These are phyloP conservation scores for Chaetomium olivaceum DNA, from an alignment of 2,329 filamentous ascomycete genomes.

Conservation along the genomic window DNA sequence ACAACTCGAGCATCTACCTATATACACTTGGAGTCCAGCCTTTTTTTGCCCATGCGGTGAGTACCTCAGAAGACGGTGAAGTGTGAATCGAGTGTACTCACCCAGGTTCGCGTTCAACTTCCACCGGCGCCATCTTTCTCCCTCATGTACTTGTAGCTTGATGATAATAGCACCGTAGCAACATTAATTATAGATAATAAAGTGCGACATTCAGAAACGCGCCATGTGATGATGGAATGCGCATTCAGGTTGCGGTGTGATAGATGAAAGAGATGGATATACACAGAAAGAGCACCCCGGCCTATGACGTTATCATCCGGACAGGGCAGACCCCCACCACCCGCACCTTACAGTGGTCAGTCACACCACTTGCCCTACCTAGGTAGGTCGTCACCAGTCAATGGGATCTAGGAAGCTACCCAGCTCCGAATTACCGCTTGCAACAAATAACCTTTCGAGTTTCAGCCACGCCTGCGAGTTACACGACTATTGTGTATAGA, in stretches of 20 bases:
- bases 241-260: neutral
- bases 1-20: too few relatives aligned
- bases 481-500: too few relatives aligned
- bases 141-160: neutral
- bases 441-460: too few relatives aligned
- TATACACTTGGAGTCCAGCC: too few relatives aligned
- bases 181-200: neutral
- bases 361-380: too few relatives aligned
- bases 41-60: too few relatives aligned
- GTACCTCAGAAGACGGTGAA: neutral
- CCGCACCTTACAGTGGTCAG: too few relatives aligned
- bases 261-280: neutral
- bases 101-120: constrained; percentile 14
- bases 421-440: too few relatives aligned
- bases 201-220: neutral
- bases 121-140: constrained; percentile 22
- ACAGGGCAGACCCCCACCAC: neutral
- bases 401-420: too few relatives aligned
- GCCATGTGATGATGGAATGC: neutral
- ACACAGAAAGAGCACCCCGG: neutral
- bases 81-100: neutral
- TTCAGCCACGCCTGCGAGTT: too few relatives aligned
- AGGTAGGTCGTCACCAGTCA: too few relatives aligned
- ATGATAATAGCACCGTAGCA: neutral
- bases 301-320: neutral